Percentiles rank a stretch among this genome's conserved stretches.
Evolutionary conservation across 306 rosid genomes (phyloP).

Genomic region (Purshia tridentata): DNA sequence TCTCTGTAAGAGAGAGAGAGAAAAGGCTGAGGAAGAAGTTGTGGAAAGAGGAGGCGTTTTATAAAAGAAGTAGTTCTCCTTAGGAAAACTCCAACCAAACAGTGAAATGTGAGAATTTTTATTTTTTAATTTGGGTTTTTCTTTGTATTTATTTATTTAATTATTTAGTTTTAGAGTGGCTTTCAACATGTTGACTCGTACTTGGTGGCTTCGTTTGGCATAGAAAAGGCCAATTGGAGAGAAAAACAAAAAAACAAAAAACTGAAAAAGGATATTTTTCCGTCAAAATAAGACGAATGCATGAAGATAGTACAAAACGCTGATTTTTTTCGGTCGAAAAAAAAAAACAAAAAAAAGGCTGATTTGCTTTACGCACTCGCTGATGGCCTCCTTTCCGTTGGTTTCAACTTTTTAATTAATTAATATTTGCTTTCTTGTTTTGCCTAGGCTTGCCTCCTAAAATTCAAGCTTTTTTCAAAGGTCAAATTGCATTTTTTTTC

Average conservation of each 20-base stretch:
- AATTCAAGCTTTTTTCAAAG: no score
- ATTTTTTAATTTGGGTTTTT: neutral
- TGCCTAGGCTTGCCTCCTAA: neutral
- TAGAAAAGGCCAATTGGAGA: no score
- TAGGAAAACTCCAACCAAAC: neutral
- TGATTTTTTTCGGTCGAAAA: no score
- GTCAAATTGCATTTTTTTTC: no score
- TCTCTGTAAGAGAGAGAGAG: neutral
- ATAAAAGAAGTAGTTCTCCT: slow-evolving; percentile 3
- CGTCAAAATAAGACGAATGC: slow-evolving; percentile 10
- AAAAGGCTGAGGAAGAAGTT: slow-evolving; percentile 1
- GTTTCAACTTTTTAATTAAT: neutral
- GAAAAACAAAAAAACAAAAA: neutral
- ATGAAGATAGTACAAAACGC: neutral
- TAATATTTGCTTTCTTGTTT: neutral
- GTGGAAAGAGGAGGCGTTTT: slow-evolving; percentile 13
- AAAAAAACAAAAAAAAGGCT: no score
- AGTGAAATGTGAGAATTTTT: neutral
- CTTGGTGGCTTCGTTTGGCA: neutral
- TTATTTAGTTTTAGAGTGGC: neutral
- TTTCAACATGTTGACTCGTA: slow-evolving; percentile 34
- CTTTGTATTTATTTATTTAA: neutral
- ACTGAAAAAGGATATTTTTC: neutral
- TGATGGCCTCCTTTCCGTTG: neutral
- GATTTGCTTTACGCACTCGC: slow-evolving; percentile 4